These are phyloP conservation scores for Termitomyces sp. DNA, from an alignment of 768 basidiomycete species.

Conservation along the genomic window DNA sequence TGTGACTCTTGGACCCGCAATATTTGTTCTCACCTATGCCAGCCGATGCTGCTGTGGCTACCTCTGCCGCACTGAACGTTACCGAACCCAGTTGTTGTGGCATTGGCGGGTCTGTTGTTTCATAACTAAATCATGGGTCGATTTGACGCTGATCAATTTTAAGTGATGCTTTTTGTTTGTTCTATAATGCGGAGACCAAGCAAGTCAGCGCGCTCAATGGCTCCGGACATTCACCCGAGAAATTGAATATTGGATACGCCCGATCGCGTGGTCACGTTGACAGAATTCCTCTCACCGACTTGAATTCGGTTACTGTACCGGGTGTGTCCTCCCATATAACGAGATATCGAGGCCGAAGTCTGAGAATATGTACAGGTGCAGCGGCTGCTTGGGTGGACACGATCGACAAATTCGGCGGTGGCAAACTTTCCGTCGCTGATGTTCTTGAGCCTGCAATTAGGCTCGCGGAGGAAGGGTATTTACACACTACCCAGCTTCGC, in stretches of 20 bases:
- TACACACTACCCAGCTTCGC: neutral
- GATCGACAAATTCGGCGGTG: constrained; percentile 75
- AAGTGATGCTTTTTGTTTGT: constrained; percentile 90
- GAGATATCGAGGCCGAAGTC: neutral
- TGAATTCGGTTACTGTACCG: constrained; percentile 91
- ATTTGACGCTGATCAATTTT: neutral
- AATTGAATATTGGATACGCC: constrained; percentile 68
- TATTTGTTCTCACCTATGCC: neutral
- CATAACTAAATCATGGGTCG: constrained; percentile 9
- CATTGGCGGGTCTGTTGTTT: constrained; percentile 70
- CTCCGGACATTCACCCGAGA: constrained; percentile 81
- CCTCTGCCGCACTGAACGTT: constrained; percentile 87
- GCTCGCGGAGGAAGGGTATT: constrained; percentile 86
- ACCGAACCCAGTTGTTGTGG: constrained; percentile 87
- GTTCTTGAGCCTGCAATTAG: constrained; percentile 85
- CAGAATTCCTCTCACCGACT: constrained; percentile 70
- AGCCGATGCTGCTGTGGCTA: constrained; percentile 95
- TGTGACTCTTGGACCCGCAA: constrained; percentile 9
- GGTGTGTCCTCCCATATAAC: constrained; percentile 30
- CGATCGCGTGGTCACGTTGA: constrained; percentile 65
- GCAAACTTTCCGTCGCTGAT: constrained; percentile 56
- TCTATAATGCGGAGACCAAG: constrained; percentile 81
- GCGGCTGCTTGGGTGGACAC: constrained; percentile 96
- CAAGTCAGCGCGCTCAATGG: constrained; percentile 87
- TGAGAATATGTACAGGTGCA: constrained; percentile 46